Evolutionary conservation across 306 rosid species (phyloP).

Genomic region (Neltuma alba): DNA sequence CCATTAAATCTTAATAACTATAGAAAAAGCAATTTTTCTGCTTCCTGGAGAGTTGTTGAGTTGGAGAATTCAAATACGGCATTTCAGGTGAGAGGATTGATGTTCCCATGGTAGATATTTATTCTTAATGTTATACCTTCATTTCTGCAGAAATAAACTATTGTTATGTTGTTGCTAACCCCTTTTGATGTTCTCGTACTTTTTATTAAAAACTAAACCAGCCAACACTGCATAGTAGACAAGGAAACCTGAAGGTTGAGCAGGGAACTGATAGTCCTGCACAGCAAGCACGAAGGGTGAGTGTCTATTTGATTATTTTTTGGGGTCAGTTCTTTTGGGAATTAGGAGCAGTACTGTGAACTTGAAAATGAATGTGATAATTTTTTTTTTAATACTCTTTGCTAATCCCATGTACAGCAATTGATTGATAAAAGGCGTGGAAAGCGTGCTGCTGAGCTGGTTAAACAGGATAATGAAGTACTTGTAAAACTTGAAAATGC

Average conservation of each 20-base stretch:
- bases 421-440: conserved; percentile 76
- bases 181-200: background rate
- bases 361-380: conserved; percentile 7
- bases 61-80: conserved; percentile 44
- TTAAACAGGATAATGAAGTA: conserved; percentile 68
- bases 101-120: conserved; percentile 27
- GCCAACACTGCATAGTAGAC: conserved; percentile 43
- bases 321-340: background rate
- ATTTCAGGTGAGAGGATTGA: conserved; percentile 61
- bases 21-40: conserved; percentile 74
- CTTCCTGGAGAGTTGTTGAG: conserved; percentile 77
- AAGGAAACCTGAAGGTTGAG: conserved; percentile 44
- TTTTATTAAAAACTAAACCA: conserved; percentile 46
- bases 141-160: background rate
- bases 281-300: conserved; percentile 75
- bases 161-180: conserved; percentile 3
- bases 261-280: conserved; percentile 48
- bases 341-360: conserved; percentile 1
- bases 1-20: conserved; percentile 83
- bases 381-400: conserved; percentile 23
- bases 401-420: conserved; percentile 62
- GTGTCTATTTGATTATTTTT: conserved; percentile 26
- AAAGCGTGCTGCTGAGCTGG: conserved; percentile 79
- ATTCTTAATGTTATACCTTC: background rate
- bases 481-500: conserved; percentile 80